These are phyloP conservation scores for Boletus fagicola DNA, from an alignment of 768 basidiomycete genomes.

Conservation along the genomic window DNA sequence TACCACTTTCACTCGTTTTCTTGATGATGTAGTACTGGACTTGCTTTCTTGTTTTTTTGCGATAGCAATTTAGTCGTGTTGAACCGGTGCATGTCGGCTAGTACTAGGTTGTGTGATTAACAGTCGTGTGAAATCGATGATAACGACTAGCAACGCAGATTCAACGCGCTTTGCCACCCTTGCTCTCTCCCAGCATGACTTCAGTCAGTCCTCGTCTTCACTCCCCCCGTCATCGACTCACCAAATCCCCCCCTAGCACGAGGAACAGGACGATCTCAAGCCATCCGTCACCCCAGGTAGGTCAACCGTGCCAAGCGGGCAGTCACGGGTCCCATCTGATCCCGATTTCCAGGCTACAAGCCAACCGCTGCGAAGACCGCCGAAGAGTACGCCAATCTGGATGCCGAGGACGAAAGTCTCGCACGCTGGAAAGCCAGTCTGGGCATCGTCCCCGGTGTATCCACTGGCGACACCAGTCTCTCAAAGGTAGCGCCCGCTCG, in stretches of 20 bases:
- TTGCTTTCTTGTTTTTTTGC: conserved; percentile 25
- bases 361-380: conserved; percentile 62
- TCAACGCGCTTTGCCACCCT: conserved; percentile 15
- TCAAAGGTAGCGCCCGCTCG: conserved; percentile 58
- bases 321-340: conserved; percentile 18
- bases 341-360: conserved; percentile 63
- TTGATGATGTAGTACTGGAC: conserved; percentile 27
- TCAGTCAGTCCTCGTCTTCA: conserved; percentile 39
- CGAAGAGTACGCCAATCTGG: conserved; percentile 82
- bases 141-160: conserved; percentile 21
- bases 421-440: conserved; percentile 95
- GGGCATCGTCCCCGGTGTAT: conserved; percentile 65
- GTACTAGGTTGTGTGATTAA: conserved; percentile 23
- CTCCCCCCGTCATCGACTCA: neutral
- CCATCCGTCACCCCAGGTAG: conserved; percentile 69
- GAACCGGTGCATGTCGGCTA: conserved; percentile 4
- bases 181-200: conserved; percentile 45
- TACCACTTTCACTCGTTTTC: conserved; percentile 32
- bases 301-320: conserved; percentile 10
- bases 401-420: conserved; percentile 89
- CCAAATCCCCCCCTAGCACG: conserved; percentile 34
- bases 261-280: conserved; percentile 70
- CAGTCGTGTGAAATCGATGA: conserved; percentile 65
- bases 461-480: conserved; percentile 39
- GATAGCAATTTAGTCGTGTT: conserved; percentile 27